Percentiles rank a stretch among this genome's conserved stretches.
These are phyloP conservation scores for Candida krabiensis DNA, from an alignment of 805 yeast genomes.

Conservation along the genomic window DNA sequence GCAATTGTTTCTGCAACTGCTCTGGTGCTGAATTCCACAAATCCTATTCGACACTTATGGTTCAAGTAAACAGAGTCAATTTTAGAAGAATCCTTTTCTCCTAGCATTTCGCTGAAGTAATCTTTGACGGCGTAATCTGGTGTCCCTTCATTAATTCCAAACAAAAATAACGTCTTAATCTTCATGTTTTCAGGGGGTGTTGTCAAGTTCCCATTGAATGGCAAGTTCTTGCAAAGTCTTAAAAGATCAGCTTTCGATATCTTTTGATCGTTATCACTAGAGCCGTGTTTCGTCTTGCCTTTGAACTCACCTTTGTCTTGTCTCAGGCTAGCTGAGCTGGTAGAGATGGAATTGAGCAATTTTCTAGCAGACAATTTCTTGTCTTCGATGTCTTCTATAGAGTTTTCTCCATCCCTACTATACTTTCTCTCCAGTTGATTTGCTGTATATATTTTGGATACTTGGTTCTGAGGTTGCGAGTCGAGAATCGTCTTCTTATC, in stretches of 20 bases:
- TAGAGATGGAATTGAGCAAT: constrained; percentile 37
- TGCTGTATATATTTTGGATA: constrained; percentile 58
- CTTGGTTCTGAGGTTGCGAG: constrained; percentile 37
- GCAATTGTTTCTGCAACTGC: constrained; percentile 51
- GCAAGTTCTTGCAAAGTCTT: constrained; percentile 58
- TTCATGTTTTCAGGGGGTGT: constrained; percentile 39
- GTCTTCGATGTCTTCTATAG: constrained; percentile 21
- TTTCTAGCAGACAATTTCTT: constrained; percentile 42
- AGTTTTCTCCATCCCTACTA: constrained; percentile 27
- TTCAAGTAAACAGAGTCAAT: constrained; percentile 50
- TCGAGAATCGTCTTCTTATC: constrained; percentile 9
- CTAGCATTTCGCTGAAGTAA: constrained; percentile 38
- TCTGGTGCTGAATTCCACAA: constrained; percentile 51
- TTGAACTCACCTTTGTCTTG: constrained; percentile 4
- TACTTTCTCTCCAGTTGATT: constrained; percentile 40
- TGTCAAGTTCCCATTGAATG: constrained; percentile 59
- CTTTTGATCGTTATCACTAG: constrained; percentile 9
- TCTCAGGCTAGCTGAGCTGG: constrained; percentile 1
- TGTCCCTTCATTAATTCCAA: constrained; percentile 66
- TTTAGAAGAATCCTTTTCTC: constrained; percentile 11
- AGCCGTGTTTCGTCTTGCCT: constrained; percentile 19
- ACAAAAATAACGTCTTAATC: constrained; percentile 65
- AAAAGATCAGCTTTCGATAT: constrained; percentile 45
- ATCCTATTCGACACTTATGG: constrained; percentile 66
- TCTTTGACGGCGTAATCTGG: constrained; percentile 64